Percentiles rank a stretch among this genome's conserved stretches.
These are phyloP conservation scores for Nicotiana noctiflora DNA, from an alignment of 257 asterid genomes.

Conservation along the genomic window DNA sequence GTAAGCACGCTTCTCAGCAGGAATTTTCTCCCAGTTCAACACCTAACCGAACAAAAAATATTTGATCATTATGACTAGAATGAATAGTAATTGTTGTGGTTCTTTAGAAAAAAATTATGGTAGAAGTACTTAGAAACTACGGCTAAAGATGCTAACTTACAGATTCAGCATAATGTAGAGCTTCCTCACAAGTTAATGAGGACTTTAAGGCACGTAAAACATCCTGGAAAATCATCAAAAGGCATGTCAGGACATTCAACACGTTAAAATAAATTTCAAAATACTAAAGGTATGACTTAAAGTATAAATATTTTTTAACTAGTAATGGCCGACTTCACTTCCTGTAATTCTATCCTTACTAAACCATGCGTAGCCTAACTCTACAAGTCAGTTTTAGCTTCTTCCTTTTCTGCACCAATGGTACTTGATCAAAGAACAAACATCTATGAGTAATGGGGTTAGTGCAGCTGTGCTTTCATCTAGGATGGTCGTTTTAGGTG, in stretches of 20 bases:
- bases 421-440: background rate
- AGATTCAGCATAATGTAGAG: slow-evolving; percentile 65
- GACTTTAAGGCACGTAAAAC: slow-evolving; percentile 69
- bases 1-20: slow-evolving; percentile 87
- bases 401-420: background rate
- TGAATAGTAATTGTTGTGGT: background rate
- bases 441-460: background rate
- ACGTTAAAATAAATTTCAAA: background rate
- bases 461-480: background rate
- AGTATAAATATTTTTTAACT: background rate
- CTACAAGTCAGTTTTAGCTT: background rate
- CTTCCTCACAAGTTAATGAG: slow-evolving; percentile 60
- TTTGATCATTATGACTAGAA: too few relatives aligned
- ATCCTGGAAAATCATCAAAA: slow-evolving; percentile 43
- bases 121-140: background rate
- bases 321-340: background rate
- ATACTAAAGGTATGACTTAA: background rate
- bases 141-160: slow-evolving; percentile 38
- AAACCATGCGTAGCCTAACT: background rate
- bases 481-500: background rate
- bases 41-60: slow-evolving; percentile 33
- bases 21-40: slow-evolving; percentile 78
- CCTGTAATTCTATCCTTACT: background rate
- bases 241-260: slow-evolving; percentile 1
- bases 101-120: background rate